Evolutionary conservation across 192 early-diverging fungal genomes (phyloP), one percentile per base, ranked within the genome.

Genomic region (Phlyctochytrium planicorne): DNA sequence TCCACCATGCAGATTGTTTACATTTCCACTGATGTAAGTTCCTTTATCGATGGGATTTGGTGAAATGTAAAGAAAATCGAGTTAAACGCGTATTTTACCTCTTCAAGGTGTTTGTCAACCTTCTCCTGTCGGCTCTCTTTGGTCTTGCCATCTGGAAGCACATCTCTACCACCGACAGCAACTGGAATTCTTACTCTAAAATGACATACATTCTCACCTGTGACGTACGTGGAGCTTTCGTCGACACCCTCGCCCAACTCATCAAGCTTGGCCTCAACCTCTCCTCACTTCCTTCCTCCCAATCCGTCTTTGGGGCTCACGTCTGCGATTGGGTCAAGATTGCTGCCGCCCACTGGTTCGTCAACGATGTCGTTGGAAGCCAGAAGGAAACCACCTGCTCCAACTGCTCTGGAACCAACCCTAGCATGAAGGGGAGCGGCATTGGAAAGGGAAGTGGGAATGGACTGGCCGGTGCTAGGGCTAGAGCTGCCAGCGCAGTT

Each of bases 271-370:
- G 24, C 24, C 52, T 69, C 17, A 57, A 69, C 31, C 30, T 69
- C 23, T 3, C 60, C 4, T 14, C 10, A 6, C 20, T 59, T 20
- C 59, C 59, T 14, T n/a, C 25, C 4, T 27, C 32, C 20, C 66
- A 68, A 33, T 53, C 50, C 12, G n/a, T 63, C 3, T 63, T 63
- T 32, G 68, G 68, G 3, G 62, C 34, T 52, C 68, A 69, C 34
- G 60, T 63, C n/a, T 71, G 69, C 55, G 69, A 71, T n/a, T 71
- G 63, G 30, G 35, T 71, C 23, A 71, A 65, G 37, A 37, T 71
- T 6, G 53, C 40, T 34, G 3, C 62, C 10, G 69, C 69, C 34
- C 69, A 71, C 53, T 71, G 69, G 69, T 65, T 71, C 55, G 69
- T 71, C 25, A 59, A 36, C 24, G 69, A 71, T 65, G 69, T 71